These are phyloP conservation scores for Iris macrosiphon DNA, from an alignment of 106 monocot species.

Conservation along the genomic window DNA sequence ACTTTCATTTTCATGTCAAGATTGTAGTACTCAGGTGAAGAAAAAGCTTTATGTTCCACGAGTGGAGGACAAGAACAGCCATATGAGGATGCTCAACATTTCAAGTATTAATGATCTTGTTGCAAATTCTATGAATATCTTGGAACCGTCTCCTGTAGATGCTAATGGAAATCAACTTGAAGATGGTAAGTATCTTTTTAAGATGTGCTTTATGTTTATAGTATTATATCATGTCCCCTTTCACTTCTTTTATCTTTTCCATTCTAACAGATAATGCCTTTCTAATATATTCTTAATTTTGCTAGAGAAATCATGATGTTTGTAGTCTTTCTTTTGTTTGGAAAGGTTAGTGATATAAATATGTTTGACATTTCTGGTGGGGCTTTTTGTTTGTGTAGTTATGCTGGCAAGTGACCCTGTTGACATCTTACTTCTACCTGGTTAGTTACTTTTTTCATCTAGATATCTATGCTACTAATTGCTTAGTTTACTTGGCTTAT, in stretches of 20 bases:
- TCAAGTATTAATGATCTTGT: slow-evolving; percentile 62
- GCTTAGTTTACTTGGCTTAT: no score
- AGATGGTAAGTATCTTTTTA: slow-evolving; percentile 62
- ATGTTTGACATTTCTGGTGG: neutral
- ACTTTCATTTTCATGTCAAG: slow-evolving; percentile 40
- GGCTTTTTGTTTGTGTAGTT: slow-evolving; percentile 48
- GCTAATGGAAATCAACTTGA: slow-evolving; percentile 64
- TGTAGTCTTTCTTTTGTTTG: no score
- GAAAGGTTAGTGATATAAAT: no score
- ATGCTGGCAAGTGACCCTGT: slow-evolving; percentile 63
- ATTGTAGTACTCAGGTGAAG: slow-evolving; percentile 23
- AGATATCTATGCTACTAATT: no score
- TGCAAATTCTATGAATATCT: slow-evolving; percentile 93
- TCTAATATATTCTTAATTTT: no score
- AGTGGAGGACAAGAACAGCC: slow-evolving; percentile 84
- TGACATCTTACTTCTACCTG: slow-evolving; percentile 73
- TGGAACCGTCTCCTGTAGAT: slow-evolving; percentile 80
- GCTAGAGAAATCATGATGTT: no score
- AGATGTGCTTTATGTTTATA: no score
- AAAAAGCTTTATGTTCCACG: slow-evolving; percentile 95
- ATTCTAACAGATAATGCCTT: no score
- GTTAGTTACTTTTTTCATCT: slow-evolving; percentile 23
- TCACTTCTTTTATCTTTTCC: no score
- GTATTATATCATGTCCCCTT: no score
- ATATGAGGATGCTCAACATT: slow-evolving; percentile 90